phyloP scores from a whole-genome alignment of 768 basidiomycete genomes.

The Amanita rubescens region DNA sequence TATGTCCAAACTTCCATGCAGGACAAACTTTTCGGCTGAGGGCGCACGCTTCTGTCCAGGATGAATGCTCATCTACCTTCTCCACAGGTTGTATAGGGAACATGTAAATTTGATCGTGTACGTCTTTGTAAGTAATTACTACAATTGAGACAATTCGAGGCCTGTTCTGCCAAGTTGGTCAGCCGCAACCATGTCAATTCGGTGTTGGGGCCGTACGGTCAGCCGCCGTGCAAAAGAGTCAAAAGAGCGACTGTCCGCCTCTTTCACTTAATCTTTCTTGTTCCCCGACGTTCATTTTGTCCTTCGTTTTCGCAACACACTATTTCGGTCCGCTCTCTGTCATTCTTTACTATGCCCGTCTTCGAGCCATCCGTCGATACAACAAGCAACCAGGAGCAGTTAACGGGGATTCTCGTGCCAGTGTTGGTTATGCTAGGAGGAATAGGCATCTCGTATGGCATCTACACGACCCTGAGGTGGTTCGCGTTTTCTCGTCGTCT shows the following conservation, averaged over 20 bases:
- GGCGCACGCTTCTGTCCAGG: constrained; percentile 11
- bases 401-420: not conserved
- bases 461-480: constrained; percentile 5
- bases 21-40: constrained; percentile 51
- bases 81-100: not conserved
- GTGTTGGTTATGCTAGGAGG: constrained; percentile 4
- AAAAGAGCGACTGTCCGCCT: not conserved
- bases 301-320: not conserved
- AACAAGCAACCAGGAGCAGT: not conserved
- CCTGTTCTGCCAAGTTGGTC: not conserved
- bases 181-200: not conserved
- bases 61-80: not conserved
- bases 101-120: not conserved
- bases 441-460: constrained; percentile 4
- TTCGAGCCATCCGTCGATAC: not conserved
- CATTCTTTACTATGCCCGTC: constrained; percentile 1
- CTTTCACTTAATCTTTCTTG: not conserved
- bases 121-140: not conserved
- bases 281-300: not conserved
- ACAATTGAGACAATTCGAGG: not conserved
- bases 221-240: not conserved
- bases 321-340: not conserved
- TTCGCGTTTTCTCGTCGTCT: not conserved
- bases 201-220: not conserved
- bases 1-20: constrained; percentile 69